A percentile compares a stretch with the other conserved stretches of the same genome.
Evolutionary conservation across 2,329 filamentous ascomycete genomes (phyloP).

Genomic region (Venturia effusa): DNA sequence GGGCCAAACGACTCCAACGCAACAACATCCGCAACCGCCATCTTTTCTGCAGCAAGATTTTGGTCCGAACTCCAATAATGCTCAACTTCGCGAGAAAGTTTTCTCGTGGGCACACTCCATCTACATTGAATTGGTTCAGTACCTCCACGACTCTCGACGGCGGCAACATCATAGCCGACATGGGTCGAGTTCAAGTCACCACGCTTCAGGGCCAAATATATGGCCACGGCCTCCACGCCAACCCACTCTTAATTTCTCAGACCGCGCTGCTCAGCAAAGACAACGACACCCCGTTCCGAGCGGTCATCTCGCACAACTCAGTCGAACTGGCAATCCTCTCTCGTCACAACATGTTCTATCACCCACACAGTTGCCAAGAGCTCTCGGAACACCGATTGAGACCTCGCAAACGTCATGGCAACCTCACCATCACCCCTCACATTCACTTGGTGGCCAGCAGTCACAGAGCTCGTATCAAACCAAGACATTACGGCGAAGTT

Average conservation of each 20-base stretch:
- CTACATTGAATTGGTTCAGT: slow-evolving; percentile 38
- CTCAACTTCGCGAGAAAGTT: slow-evolving; percentile 31
- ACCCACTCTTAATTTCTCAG: slow-evolving; percentile 39
- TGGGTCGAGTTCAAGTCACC: slow-evolving; percentile 9
- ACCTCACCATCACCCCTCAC: slow-evolving; percentile 1
- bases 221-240: slow-evolving; percentile 52
- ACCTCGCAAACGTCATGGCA: background rate
- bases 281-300: background rate
- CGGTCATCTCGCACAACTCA: slow-evolving; percentile 22
- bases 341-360: background rate
- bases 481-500: slow-evolving; percentile 8
- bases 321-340: slow-evolving; percentile 16
- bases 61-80: slow-evolving; percentile 31
- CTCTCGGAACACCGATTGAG: background rate
- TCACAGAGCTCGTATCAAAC: background rate
- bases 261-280: slow-evolving; percentile 22
- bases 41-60: slow-evolving; percentile 21
- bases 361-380: background rate
- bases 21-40: background rate
- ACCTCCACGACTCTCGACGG: slow-evolving; percentile 35
- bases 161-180: slow-evolving; percentile 1
- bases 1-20: slow-evolving; percentile 7
- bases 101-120: slow-evolving; percentile 37
- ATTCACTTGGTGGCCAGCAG: background rate
- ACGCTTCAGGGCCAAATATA: slow-evolving; percentile 42